A percentile compares a stretch with the other conserved stretches of the same genome.
Evolutionary conservation across 768 basidiomycete species (phyloP).

Genomic region (Nidula microcarpa): DNA sequence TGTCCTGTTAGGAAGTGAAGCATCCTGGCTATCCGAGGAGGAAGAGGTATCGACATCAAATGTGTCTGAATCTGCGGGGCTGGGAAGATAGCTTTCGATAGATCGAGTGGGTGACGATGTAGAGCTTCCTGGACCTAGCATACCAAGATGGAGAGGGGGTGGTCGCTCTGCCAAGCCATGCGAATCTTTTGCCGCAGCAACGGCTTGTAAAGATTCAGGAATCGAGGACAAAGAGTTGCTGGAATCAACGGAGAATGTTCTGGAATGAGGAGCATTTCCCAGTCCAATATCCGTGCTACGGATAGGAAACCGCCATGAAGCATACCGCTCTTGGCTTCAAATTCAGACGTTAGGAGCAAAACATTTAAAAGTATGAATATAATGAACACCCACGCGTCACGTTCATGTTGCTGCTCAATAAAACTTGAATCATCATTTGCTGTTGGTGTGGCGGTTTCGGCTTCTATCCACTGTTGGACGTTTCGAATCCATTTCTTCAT

Average conservation of each 20-base stretch:
- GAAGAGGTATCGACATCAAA: conserved; percentile 25
- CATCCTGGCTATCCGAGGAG: no score
- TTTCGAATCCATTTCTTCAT: conserved; percentile 71
- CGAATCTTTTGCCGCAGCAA: conserved; percentile 9
- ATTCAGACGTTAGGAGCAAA: neutral
- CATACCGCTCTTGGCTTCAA: conserved; percentile 7
- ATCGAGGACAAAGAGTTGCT: conserved; percentile 49
- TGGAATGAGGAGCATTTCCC: conserved; percentile 46
- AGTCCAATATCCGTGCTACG: conserved; percentile 29
- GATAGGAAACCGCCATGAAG: conserved; percentile 41
- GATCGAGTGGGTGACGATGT: conserved; percentile 46
- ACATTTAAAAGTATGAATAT: no score
- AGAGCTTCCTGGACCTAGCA: conserved; percentile 34
- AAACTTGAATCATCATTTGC: neutral
- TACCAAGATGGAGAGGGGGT: conserved; percentile 46
- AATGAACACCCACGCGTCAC: no score
- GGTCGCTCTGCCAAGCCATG: conserved; percentile 31
- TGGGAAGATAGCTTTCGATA: conserved; percentile 52
- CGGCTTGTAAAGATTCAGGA: conserved; percentile 30
- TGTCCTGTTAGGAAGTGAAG: no score
- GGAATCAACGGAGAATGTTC: conserved; percentile 62
- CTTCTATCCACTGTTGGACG: conserved; percentile 76
- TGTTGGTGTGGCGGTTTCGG: conserved; percentile 1
- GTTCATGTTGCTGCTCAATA: no score
- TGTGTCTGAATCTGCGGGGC: conserved; percentile 52